Conservation (phyloP, 148 eudicot species). For the Tetragonia tetragonoides region DNA sequence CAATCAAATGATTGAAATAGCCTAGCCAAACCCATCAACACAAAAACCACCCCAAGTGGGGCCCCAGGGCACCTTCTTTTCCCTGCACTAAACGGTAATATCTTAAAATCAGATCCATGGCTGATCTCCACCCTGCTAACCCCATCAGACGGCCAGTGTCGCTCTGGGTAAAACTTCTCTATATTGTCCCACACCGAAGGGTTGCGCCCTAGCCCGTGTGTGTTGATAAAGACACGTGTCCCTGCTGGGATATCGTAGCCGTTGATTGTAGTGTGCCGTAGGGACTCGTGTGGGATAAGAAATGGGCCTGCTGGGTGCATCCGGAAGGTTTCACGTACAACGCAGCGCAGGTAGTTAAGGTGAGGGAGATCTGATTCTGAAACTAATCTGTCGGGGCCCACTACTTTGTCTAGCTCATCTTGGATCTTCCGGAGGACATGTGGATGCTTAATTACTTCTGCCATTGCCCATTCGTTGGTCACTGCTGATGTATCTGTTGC, state of each 20-base stretch:
- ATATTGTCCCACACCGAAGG: conserved; percentile 57
- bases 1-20: conserved; percentile 82
- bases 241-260: conserved; percentile 75
- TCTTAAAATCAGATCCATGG: conserved; percentile 91
- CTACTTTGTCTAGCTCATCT: conserved; percentile 66
- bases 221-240: conserved; percentile 97
- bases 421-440: conserved; percentile 66
- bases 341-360: conserved; percentile 82
- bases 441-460: conserved; percentile 90
- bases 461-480: conserved; percentile 99
- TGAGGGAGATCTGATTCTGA: conserved; percentile 65
- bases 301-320: conserved; percentile 98
- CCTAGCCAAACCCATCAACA: conserved; percentile 84
- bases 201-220: conserved; percentile 85
- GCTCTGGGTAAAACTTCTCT: conserved; percentile 66
- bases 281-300: conserved; percentile 87
- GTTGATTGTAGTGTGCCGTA: conserved; percentile 63
- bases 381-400: conserved; percentile 73
- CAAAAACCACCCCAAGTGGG: conserved; percentile 83
- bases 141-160: conserved; percentile 58
- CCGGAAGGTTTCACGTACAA: conserved; percentile 85
- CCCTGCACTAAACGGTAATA: conserved; percentile 88
- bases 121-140: conserved; percentile 86
- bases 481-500: conserved; percentile 97
- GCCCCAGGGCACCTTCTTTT: conserved; percentile 96